Percentiles rank a stretch among this genome's conserved stretches.
Evolutionary conservation across 116 monocot genomes (phyloP).

Genomic region (Thalassia testudinum): DNA sequence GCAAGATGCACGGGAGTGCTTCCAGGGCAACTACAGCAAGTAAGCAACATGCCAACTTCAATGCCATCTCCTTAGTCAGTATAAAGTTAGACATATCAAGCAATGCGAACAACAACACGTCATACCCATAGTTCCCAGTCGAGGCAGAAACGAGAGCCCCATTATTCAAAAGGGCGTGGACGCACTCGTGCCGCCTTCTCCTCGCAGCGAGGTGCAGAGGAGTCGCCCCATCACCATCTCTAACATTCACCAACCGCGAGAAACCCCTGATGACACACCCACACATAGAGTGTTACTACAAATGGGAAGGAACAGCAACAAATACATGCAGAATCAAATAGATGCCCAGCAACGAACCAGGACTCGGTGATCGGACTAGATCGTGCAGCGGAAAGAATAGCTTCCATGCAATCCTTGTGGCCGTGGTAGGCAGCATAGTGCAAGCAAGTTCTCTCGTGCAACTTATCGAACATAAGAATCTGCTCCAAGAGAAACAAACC

Average conservation of each 20-base stretch:
- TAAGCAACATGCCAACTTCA: neutral
- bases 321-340: neutral
- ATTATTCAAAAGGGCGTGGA: constrained; percentile 54
- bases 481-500: constrained; percentile 8
- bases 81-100: too few species aligned
- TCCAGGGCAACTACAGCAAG: constrained; percentile 48
- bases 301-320: neutral
- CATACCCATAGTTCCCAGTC: constrained; percentile 49
- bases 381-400: constrained; percentile 45
- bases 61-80: too few species aligned
- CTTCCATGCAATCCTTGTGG: constrained; percentile 56
- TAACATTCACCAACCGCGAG: constrained; percentile 82
- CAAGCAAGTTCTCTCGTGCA: constrained; percentile 65
- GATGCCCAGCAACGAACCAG: constrained; percentile 26
- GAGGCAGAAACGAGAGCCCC: constrained; percentile 71
- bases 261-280: constrained; percentile 51
- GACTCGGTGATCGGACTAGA: constrained; percentile 48
- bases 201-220: constrained; percentile 90
- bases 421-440: constrained; percentile 82
- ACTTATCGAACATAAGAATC: constrained; percentile 93
- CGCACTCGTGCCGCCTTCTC: constrained; percentile 33
- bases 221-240: constrained; percentile 62
- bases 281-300: neutral
- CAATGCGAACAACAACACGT: too few species aligned
- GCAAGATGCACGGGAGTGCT: constrained; percentile 86